Evolutionary conservation across 805 yeast species (phyloP).

Genomic region (Metschnikowia peoriensis): DNA sequence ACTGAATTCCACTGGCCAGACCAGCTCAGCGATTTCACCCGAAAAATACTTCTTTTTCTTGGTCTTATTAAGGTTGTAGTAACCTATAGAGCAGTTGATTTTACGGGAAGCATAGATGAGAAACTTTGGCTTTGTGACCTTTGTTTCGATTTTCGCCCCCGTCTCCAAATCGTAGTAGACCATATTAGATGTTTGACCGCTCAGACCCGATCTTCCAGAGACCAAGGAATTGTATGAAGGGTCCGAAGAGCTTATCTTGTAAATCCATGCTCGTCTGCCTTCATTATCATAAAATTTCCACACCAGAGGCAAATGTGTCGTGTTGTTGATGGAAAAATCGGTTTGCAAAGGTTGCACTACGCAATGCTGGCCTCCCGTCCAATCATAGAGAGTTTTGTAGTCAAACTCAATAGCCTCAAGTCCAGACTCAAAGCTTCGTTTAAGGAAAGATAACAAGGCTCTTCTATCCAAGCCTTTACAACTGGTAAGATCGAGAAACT

Average conservation of each 20-base stretch:
- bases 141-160: constrained; percentile 56
- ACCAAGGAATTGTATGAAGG: constrained; percentile 31
- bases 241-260: constrained; percentile 39
- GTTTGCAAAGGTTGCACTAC: constrained; percentile 30
- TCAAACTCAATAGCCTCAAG: constrained; percentile 67
- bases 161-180: constrained; percentile 61
- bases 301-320: constrained; percentile 28
- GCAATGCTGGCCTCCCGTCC: constrained; percentile 39
- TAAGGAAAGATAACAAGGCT: constrained; percentile 39
- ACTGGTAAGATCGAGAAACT: constrained; percentile 65
- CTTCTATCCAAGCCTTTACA: constrained; percentile 59
- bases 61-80: constrained; percentile 38
- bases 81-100: constrained; percentile 54
- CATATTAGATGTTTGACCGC: constrained; percentile 31
- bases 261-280: constrained; percentile 83
- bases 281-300: constrained; percentile 59
- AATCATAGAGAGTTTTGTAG: constrained; percentile 51
- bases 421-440: constrained; percentile 24
- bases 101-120: constrained; percentile 53
- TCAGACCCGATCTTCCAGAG: constrained; percentile 12
- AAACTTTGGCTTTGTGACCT: constrained; percentile 46
- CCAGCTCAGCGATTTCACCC: constrained; percentile 32
- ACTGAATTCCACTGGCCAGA: constrained; percentile 54
- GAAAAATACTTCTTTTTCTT: constrained; percentile 31
- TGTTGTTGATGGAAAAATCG: constrained; percentile 25